Evolutionary conservation across 2,329 filamentous ascomycete genomes (phyloP), one percentile per base, ranked within the genome.

Genomic region (Fonsecaea multimorphosa): DNA sequence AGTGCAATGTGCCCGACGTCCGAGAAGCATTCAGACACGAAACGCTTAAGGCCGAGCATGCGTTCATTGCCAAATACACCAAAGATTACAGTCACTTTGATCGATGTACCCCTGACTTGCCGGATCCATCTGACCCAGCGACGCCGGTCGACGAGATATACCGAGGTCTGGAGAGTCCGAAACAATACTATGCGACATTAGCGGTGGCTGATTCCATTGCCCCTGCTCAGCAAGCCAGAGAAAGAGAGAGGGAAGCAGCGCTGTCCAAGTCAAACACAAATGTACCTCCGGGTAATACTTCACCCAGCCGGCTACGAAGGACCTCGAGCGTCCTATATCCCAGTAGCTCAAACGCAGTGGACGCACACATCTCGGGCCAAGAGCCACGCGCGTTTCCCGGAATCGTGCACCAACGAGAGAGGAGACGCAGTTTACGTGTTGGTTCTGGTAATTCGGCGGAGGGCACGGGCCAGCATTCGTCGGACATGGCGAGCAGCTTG

Each of bases 1-100:
- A 98, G 80, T 97, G 92, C 65, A 99, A 99, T 75, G 92, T 99
- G 7, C 95, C 95, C 2, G 92, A 97, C 77, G 90, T 97, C 67
- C 86, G 95, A 61, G 92, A 96, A 76, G 91, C 92, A 56, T 99
- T 96, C 76, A 85, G 95, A 63, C 88, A 97, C 73, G 90, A 96
- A 73, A 98, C 94, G 0, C 82, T 96, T 73, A 79, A 89, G 61
- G 90, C 94, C 73, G 95, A 99, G 79, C 84, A 91, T 72, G 86
- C 89, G 58, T 91, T 98, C 58, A 70, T 73, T 51, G 69, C 71
- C 31, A 70, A 64, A 51, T 73, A 73, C 61, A 72, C 71, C 1
- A 52, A 66, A 5, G 70, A 73, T 58, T 72, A 71, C 36, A 68
- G 61, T 36, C 72, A 73, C 58, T 67, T 70, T 44, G 64, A 69